A percentile compares a stretch with the other conserved stretches of the same genome.
Evolutionary conservation across 148 eudicot genomes (phyloP).

Genomic region (Heliamphora exappendiculata): DNA sequence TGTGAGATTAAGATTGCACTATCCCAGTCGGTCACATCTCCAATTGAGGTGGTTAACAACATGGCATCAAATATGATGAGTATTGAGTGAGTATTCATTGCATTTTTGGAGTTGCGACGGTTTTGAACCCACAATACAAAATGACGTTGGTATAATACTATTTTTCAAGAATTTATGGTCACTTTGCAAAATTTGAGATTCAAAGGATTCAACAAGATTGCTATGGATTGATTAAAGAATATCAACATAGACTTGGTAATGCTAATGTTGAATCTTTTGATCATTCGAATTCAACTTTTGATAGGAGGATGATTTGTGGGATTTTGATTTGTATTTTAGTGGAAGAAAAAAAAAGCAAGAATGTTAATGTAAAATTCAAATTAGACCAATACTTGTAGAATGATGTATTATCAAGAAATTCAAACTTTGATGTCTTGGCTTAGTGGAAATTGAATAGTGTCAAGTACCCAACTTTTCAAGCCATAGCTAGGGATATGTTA

Average conservation of each 20-base stretch:
- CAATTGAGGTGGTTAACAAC: not conserved
- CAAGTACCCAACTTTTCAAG: too few relatives aligned
- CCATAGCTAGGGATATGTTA: not conserved
- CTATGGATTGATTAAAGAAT: too few relatives aligned
- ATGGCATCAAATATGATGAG: not conserved
- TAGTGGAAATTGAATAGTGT: too few relatives aligned
- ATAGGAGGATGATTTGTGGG: too few relatives aligned
- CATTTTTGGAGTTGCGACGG: not conserved
- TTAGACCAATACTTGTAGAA: not conserved
- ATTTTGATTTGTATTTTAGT: too few relatives aligned
- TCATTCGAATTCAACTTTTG: too few relatives aligned
- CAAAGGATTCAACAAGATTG: too few relatives aligned
- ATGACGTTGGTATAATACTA: not conserved
- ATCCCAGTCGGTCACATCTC: not conserved
- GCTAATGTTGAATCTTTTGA: too few relatives aligned
- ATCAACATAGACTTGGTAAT: too few relatives aligned
- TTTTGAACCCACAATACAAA: not conserved
- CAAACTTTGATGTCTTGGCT: too few relatives aligned
- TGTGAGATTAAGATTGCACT: not conserved
- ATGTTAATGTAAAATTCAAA: not conserved
- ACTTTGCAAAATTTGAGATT: too few relatives aligned
- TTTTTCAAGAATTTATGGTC: too few relatives aligned
- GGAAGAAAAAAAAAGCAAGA: not conserved
- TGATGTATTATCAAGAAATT: not conserved
- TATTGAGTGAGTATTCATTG: not conserved